phyloP scores from a whole-genome alignment of 2,329 filamentous ascomycete species.

The Cadophora malorum region DNA sequence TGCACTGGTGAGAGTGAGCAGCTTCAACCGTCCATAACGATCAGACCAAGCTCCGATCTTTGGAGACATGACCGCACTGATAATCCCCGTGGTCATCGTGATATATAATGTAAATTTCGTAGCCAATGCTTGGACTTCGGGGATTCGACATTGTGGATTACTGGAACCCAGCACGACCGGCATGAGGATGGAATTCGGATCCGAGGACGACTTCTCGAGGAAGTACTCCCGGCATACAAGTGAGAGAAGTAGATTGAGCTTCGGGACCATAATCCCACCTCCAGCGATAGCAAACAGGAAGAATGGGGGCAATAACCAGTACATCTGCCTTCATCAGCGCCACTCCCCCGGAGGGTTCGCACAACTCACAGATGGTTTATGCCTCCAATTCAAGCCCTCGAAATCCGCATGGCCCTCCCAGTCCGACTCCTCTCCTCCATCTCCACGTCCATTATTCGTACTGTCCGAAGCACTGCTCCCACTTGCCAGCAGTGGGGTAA shows the following conservation, averaged over 20 bases:
- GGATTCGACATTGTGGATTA: conserved; percentile 80
- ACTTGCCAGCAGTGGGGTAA: conserved; percentile 39
- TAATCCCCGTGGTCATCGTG: conserved; percentile 74
- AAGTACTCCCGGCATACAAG: conserved; percentile 87
- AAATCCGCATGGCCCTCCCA: conserved; percentile 66
- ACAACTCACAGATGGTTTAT: conserved; percentile 60
- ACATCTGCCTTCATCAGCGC: conserved; percentile 62
- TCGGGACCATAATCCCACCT: conserved; percentile 84
- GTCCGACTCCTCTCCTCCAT: conserved; percentile 31
- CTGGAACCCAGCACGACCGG: conserved; percentile 72
- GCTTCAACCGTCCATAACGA: conserved; percentile 77
- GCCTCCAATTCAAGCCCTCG: conserved; percentile 65
- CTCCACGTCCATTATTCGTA: conserved; percentile 22
- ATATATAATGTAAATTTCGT: conserved; percentile 80
- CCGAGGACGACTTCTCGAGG: conserved; percentile 63
- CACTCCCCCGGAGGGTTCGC: neutral
- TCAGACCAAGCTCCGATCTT: conserved; percentile 87
- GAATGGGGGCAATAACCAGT: conserved; percentile 83
- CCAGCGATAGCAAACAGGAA: conserved; percentile 84
- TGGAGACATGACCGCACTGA: conserved; percentile 83
- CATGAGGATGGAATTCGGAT: conserved; percentile 65
- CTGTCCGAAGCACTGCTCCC: conserved; percentile 28
- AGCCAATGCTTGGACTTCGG: conserved; percentile 78
- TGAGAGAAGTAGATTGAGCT: conserved; percentile 83
- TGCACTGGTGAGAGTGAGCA: conserved; percentile 75